A percentile compares a stretch with the other conserved stretches of the same genome.
These are phyloP conservation scores for Verticillium nubilum DNA, from an alignment of 2,329 filamentous ascomycete species.

Conservation along the genomic window DNA sequence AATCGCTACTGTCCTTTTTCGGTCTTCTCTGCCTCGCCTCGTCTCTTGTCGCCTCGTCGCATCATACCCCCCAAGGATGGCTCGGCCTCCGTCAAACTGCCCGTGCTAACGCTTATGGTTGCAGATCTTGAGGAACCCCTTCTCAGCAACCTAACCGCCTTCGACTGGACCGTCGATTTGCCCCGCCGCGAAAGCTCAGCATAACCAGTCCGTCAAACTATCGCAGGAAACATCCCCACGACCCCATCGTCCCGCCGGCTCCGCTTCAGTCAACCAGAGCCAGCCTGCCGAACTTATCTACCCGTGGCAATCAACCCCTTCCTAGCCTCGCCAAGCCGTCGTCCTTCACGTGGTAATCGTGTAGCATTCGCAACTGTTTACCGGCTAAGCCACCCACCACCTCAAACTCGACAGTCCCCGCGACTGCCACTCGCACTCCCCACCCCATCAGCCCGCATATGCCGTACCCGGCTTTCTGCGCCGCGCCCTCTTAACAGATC, in stretches of 20 bases:
- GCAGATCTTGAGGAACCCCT: neutral
- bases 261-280: conserved; percentile 2
- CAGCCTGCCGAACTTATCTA: neutral
- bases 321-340: conserved; percentile 11
- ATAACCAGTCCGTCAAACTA: neutral
- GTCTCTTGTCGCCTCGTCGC: conserved; percentile 24
- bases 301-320: neutral
- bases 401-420: neutral
- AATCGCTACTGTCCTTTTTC: conserved; percentile 24
- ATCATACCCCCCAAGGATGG: conserved; percentile 18
- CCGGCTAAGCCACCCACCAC: conserved; percentile 28
- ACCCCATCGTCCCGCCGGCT: conserved; percentile 3
- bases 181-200: conserved; percentile 9
- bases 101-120: neutral
- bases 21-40: conserved; percentile 36
- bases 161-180: conserved; percentile 16
- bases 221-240: neutral
- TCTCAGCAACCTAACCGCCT: neutral
- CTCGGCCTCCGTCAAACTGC: neutral
- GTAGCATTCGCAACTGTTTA: conserved; percentile 15
- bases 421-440: conserved; percentile 33
- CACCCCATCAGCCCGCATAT: conserved; percentile 57
- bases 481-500: conserved; percentile 43
- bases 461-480: conserved; percentile 49
- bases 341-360: conserved; percentile 39